These are phyloP conservation scores for Terana coerulea DNA, from an alignment of 768 basidiomycete species.

Conservation along the genomic window DNA sequence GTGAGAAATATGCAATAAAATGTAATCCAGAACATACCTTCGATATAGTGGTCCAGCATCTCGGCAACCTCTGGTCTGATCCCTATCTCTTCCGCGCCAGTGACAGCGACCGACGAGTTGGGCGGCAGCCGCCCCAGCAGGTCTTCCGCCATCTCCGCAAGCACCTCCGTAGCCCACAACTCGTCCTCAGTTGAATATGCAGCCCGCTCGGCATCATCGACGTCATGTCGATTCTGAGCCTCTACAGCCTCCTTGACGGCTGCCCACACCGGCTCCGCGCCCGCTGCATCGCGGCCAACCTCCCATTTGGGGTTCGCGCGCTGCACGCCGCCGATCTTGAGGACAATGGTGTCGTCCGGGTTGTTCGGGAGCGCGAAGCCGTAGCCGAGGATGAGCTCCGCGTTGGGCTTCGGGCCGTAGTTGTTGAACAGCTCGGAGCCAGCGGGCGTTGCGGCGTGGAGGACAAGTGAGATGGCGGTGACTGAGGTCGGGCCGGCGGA, in stretches of 20 bases:
- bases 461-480: slow-evolving; percentile 57
- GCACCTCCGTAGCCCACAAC: slow-evolving; percentile 59
- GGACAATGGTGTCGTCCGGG: slow-evolving; percentile 81
- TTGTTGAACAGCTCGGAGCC: slow-evolving; percentile 80
- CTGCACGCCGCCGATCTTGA: slow-evolving; percentile 61
- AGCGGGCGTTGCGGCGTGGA: slow-evolving; percentile 38
- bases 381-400: slow-evolving; percentile 87
- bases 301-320: slow-evolving; percentile 47
- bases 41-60: slow-evolving; percentile 69
- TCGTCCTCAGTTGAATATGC: slow-evolving; percentile 51
- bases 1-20: neutral
- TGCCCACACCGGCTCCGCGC: slow-evolving; percentile 58
- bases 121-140: slow-evolving; percentile 49
- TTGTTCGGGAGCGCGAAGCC: slow-evolving; percentile 81
- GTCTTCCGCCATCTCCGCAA: slow-evolving; percentile 63
- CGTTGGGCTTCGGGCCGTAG: slow-evolving; percentile 88
- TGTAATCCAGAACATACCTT: slow-evolving; percentile 26
- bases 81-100: slow-evolving; percentile 9
- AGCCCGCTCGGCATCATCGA: slow-evolving; percentile 20
- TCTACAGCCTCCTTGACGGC: slow-evolving; percentile 39
- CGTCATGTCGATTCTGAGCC: slow-evolving; percentile 21
- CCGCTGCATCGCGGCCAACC: slow-evolving; percentile 52
- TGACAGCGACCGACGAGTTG: slow-evolving; percentile 8
- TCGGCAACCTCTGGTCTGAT: slow-evolving; percentile 52
- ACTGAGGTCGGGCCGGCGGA: slow-evolving; percentile 9